Base-by-base conservation (phyloP, 192 early-diverging fungal genomes). In the Gaertneriomyces sp. region DNA sequence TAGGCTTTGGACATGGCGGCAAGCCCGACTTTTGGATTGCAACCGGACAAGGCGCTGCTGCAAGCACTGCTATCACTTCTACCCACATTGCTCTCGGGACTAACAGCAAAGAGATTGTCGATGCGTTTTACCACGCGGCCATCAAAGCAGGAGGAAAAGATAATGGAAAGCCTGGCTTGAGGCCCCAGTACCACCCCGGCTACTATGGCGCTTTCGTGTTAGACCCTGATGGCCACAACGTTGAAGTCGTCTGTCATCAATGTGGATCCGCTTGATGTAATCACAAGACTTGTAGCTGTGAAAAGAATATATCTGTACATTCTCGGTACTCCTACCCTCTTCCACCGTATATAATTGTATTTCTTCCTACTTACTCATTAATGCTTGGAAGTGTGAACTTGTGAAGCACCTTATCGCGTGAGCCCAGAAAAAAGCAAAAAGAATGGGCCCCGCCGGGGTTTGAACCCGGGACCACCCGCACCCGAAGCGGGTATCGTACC, bases 151-250 rank as follows among this genome's bases (percentile, higher is more conserved):
- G 70, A 8, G 70, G 63, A n/a, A 60, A 58, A 38, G 70, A 71
- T 43, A 71, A 71, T 17, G 70, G 70, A 4, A 38, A 38, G n/a
- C 70, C 70, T 11, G 70, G 70, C 5, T 59, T 71, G 40, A 38
- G 70, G 7, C 54, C 64, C 19, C 25, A 58, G 7, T 71, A 71
- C 46, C 53, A 52, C n/a, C 46, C 62, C n/a, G 33, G 45, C 9
- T 71, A 71, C 39, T 71, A 71, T 43, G 70, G 55, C 0, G 70
- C 70, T 4, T 71, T 71, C 45, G 63, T 71, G 9, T 45, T 53
- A n/a, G 70, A 71, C 47, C 64, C 58, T 3, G 70, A 71, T 49
- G 70, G 70, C 0, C 53, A 58, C 39, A 69, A 67, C 56, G 12
- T 71, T 14, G 70, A 71, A 41, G 12, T 58, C 45, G 51, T 69